Percentiles rank a stretch among this genome's conserved stretches.
phyloP scores from a whole-genome alignment of 768 basidiomycete genomes.

The Termitomyces sp. region DNA sequence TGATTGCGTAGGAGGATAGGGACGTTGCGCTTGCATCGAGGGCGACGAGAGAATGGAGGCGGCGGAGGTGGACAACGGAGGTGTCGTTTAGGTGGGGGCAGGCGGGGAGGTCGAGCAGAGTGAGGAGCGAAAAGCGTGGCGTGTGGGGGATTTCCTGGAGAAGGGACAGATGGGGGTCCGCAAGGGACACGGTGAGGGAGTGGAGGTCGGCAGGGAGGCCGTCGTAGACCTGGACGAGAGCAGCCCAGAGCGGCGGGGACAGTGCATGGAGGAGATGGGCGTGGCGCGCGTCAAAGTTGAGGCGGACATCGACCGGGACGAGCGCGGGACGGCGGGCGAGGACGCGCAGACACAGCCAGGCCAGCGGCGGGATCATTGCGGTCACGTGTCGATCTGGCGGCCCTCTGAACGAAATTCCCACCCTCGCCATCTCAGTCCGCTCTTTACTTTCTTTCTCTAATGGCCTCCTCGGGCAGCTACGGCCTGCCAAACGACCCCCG shows the following conservation, averaged over 20 bases:
- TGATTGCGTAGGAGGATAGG: conserved; percentile 49
- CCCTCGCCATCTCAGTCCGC: conserved; percentile 7
- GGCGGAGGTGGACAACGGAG: conserved; percentile 42
- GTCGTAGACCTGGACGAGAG: conserved; percentile 55
- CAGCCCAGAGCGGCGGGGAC: conserved; percentile 60
- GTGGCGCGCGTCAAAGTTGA: conserved; percentile 13
- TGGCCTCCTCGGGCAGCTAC: conserved; percentile 18
- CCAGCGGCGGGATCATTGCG: conserved; percentile 38
- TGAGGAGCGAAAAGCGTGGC: conserved; percentile 55
- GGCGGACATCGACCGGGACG: conserved; percentile 26
- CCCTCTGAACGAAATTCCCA: conserved; percentile 11
- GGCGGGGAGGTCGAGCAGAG: conserved; percentile 53
- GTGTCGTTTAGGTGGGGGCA: conserved; percentile 56
- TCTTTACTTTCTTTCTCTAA: conserved; percentile 14
- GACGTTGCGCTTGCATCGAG: conserved; percentile 57
- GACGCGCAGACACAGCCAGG: conserved; percentile 41
- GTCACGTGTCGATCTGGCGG: conserved; percentile 1
- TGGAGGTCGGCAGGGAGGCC: conserved; percentile 39
- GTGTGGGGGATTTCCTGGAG: conserved; percentile 55
- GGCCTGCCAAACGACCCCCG: conserved; percentile 19
- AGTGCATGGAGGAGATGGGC: conserved; percentile 30
- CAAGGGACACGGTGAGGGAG: conserved; percentile 43
- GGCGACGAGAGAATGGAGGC: conserved; percentile 50
- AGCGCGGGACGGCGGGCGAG: conserved; percentile 42
- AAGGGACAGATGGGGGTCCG: conserved; percentile 46